Conservation (phyloP, 148 eudicot genomes). For the Cornus suecica region DNA sequence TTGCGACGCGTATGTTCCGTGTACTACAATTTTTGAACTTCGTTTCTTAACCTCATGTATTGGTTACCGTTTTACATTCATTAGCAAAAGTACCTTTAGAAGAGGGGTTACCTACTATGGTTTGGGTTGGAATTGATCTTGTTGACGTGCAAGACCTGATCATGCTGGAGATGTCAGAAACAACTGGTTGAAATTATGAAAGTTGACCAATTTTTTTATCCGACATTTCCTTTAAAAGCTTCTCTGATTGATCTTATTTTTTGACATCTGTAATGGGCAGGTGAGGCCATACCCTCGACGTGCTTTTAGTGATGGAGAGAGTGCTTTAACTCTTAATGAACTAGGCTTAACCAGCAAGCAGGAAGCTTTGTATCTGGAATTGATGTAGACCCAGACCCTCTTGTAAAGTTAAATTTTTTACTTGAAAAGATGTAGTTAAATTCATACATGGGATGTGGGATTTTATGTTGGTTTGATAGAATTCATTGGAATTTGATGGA, state of each 20-base stretch:
- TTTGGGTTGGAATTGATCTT: too few relatives aligned
- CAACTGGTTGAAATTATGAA: background rate
- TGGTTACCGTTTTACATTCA: background rate
- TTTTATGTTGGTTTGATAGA: background rate
- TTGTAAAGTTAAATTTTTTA: background rate
- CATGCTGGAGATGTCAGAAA: background rate
- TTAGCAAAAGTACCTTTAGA: too few relatives aligned
- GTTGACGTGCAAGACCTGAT: background rate
- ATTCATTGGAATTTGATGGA: constrained; percentile 8
- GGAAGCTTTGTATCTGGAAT: constrained; percentile 90
- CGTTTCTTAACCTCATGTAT: background rate
- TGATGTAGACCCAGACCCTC: constrained; percentile 35
- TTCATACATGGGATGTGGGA: background rate
- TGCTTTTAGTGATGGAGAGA: constrained; percentile 75
- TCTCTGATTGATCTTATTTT: constrained; percentile 4
- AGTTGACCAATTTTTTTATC: background rate
- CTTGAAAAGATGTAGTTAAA: background rate
- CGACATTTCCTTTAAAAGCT: too few relatives aligned
- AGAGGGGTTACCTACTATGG: too few relatives aligned
- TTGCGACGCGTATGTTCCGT: background rate
- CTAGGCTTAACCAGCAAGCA: constrained; percentile 90
- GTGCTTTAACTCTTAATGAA: constrained; percentile 53
- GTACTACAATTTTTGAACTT: background rate
- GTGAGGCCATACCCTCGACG: constrained; percentile 92
- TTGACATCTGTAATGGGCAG: constrained; percentile 37